Conservation (phyloP, 352 stramenopile genomes). For the Hyaloperonospora arabidopsidis region DNA sequence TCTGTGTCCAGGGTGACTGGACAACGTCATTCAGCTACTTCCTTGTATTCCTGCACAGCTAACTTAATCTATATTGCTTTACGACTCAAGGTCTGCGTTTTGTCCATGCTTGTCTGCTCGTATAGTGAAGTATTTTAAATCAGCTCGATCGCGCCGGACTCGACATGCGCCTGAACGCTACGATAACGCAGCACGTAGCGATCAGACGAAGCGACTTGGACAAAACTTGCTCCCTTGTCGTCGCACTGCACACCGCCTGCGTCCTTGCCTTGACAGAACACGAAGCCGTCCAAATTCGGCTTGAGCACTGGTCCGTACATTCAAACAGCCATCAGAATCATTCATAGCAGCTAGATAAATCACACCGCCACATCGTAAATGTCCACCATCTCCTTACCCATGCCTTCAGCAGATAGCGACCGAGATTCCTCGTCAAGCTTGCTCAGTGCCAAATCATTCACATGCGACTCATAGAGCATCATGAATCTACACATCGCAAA, state of each 20-base stretch:
- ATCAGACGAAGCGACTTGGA: constrained; percentile 50
- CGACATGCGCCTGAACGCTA: constrained; percentile 45
- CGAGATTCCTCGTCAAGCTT: constrained; percentile 65
- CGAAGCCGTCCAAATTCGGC: constrained; percentile 70
- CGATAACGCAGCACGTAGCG: constrained; percentile 73
- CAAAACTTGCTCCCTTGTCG: constrained; percentile 57
- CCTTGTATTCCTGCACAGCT: constrained; percentile 26
- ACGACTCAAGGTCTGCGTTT: constrained; percentile 5
- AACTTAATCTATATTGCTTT: constrained; percentile 34
- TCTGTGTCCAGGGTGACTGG: no score
- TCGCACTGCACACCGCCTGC: constrained; percentile 56
- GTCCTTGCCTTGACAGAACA: constrained; percentile 70
- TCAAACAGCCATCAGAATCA: constrained; percentile 3
- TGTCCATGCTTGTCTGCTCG: neutral
- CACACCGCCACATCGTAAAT: no score
- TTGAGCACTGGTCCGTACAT: constrained; percentile 36
- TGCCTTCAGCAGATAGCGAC: constrained; percentile 47
- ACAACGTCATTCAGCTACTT: neutral
- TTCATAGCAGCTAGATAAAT: neutral
- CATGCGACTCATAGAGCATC: constrained; percentile 60
- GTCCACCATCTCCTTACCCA: constrained; percentile 34
- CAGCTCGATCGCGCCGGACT: constrained; percentile 47
- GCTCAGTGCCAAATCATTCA: constrained; percentile 51
- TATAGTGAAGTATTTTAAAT: constrained; percentile 29
- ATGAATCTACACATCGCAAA: constrained; percentile 29